Evolutionary conservation across 2,329 filamentous ascomycete species (phyloP).

Genomic region (Alternaria dauci): DNA sequence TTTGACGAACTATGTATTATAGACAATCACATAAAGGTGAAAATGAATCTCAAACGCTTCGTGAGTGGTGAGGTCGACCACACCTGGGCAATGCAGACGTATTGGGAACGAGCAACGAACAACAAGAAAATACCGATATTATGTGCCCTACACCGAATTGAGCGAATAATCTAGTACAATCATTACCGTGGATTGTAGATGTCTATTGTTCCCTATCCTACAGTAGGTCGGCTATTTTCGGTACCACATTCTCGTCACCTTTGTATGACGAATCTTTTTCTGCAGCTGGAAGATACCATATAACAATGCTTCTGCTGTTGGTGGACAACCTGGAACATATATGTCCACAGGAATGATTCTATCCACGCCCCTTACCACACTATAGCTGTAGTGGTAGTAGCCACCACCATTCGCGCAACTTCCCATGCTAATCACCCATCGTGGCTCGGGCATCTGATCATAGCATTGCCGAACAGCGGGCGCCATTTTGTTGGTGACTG

Average conservation of each 20-base stretch:
- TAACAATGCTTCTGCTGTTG: slow-evolving; percentile 64
- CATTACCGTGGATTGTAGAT: too few species aligned
- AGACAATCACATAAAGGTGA: neutral
- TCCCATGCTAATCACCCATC: slow-evolving; percentile 87
- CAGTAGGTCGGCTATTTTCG: slow-evolving; percentile 52
- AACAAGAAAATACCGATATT: neutral
- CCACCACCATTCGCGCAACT: slow-evolving; percentile 85
- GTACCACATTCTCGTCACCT: slow-evolving; percentile 66
- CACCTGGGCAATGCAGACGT: neutral
- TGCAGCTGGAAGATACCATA: slow-evolving; percentile 77
- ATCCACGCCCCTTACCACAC: slow-evolving; percentile 78
- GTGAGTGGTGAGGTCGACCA: neutral
- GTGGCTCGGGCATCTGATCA: slow-evolving; percentile 93
- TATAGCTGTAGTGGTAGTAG: slow-evolving; percentile 88
- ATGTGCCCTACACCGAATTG: neutral
- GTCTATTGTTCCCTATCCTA: too few species aligned
- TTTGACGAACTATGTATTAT: too few species aligned
- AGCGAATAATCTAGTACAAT: neutral
- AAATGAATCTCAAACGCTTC: neutral
- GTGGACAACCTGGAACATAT: slow-evolving; percentile 78
- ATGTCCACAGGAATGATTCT: slow-evolving; percentile 81
- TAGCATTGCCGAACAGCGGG: slow-evolving; percentile 88
- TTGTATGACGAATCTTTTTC: slow-evolving; percentile 74
- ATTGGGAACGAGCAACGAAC: neutral
- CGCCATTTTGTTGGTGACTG: slow-evolving; percentile 95